These are phyloP conservation scores for Calocera viscosa DNA, from an alignment of 768 basidiomycete genomes.

Conservation along the genomic window DNA sequence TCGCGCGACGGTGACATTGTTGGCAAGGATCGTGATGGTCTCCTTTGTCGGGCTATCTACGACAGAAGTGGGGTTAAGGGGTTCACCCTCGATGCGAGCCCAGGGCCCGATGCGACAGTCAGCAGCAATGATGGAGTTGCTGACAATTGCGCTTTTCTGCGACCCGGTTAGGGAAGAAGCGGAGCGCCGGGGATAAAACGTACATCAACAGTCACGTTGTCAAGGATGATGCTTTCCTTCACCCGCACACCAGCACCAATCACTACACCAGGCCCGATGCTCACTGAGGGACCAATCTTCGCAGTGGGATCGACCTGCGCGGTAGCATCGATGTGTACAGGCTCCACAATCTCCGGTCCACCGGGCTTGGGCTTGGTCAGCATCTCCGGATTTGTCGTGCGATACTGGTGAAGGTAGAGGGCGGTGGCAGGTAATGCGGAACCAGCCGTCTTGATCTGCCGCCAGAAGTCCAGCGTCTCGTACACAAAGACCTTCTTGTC, in stretches of 20 bases:
- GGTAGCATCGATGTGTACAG: slow-evolving; percentile 32
- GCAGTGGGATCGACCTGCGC: slow-evolving; percentile 30
- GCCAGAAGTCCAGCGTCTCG: slow-evolving; percentile 31
- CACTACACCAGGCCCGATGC: slow-evolving; percentile 26
- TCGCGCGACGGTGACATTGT: slow-evolving; percentile 31
- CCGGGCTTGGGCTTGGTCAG: slow-evolving; percentile 17
- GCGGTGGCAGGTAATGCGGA: slow-evolving; percentile 33
- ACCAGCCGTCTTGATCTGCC: slow-evolving; percentile 35
- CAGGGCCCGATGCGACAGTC: slow-evolving; percentile 34
- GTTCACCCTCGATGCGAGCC: slow-evolving; percentile 32
- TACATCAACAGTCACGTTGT: slow-evolving; percentile 28
- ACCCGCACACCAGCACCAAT: slow-evolving; percentile 30
- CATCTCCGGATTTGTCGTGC: slow-evolving; percentile 27
- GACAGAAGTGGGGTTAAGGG: slow-evolving; percentile 19
- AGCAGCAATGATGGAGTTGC: slow-evolving; percentile 30
- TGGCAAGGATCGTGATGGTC: slow-evolving; percentile 32
- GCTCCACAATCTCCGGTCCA: slow-evolving; percentile 26
- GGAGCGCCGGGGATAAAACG: slow-evolving; percentile 6
- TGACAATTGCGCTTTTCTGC: slow-evolving; percentile 28
- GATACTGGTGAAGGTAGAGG: slow-evolving; percentile 30
- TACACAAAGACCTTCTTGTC: slow-evolving; percentile 32
- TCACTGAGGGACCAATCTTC: slow-evolving; percentile 34
- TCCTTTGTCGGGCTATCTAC: slow-evolving; percentile 27
- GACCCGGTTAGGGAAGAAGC: neutral
- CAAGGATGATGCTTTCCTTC: slow-evolving; percentile 32